Base-by-base conservation (phyloP, 352 stramenopile species). In the Aphanomyces invadans region DNA sequence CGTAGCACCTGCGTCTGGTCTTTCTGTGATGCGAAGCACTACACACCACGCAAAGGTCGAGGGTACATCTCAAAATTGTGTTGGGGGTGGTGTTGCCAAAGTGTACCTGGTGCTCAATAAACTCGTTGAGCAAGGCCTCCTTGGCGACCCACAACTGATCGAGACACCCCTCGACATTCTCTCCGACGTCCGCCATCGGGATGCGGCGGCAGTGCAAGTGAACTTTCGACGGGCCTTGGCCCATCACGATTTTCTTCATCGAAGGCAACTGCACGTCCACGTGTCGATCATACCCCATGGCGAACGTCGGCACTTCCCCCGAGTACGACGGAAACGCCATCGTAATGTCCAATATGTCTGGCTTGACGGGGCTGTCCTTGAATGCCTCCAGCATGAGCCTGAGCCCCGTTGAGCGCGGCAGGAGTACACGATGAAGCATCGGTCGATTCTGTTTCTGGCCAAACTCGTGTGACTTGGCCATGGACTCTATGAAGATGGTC, bases 381-480 rank as follows among this genome's bases (percentile, higher is more conserved):
- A 89, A 68, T 38, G 70, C 74, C 29, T 87, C 75, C 1, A 89
- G 60, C 53, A 78, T 84, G 9, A 81, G 79, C 53, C 79, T 78
- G 57, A 92, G 87, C 7, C 83, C 83, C 65, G 76, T 87, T 17
- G 76, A 80, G 44, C 79, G 70, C 0, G 83, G 83, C 29, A 92
- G 63, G 32, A 92, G 56, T 15, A 87, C 69, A 65, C 86, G 79
- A 55, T 88, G 79, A 38, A 92, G 70, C 45, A 76, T 70, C 15
- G 81, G 83, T 15, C 83, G 62, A 42, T 74, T 69, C 70, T 88
- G 70, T 31, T 77, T 38, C 33, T 77, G 70, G 4, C 80, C 83
- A 71, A 87, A 92, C 42, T 74, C 74, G 48, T 76, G 74, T 59
- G 73, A 86, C 55, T 86, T 88, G 11, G 74, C 73, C 25, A 89